A percentile compares a stretch with the other conserved stretches of the same genome.
phyloP scores from a whole-genome alignment of 2,329 filamentous ascomycete species.

The Falciphora oryzae region DNA sequence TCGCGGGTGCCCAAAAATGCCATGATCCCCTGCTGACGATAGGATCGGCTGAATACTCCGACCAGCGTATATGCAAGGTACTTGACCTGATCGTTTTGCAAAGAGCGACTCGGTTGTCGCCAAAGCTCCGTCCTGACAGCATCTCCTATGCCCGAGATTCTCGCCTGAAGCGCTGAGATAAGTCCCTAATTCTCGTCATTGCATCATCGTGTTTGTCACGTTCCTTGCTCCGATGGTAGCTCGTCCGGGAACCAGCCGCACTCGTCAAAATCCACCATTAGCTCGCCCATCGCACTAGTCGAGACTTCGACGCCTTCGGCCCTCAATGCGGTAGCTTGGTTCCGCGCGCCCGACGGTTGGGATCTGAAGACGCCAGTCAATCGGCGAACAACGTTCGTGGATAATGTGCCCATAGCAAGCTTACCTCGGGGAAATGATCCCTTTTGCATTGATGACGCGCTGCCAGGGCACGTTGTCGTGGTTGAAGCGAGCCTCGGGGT shows the following conservation, averaged over 20 bases:
- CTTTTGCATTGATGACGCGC: constrained; percentile 82
- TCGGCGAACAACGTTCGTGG: too few species aligned
- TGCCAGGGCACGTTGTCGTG: constrained; percentile 86
- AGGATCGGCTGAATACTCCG: too few species aligned
- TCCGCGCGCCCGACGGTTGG: constrained; percentile 40
- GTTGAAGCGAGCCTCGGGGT: constrained; percentile 54
- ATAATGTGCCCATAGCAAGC: background rate
- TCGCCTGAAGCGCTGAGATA: too few species aligned
- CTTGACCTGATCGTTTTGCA: too few species aligned
- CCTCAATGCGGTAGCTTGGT: constrained; percentile 43
- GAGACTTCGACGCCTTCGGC: constrained; percentile 48
- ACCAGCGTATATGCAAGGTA: too few species aligned
- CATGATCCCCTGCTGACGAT: too few species aligned
- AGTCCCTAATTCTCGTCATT: too few species aligned
- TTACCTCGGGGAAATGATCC: constrained; percentile 77
- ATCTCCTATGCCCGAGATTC: too few species aligned
- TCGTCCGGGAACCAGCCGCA: constrained; percentile 51
- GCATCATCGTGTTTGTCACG: background rate
- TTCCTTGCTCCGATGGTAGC: constrained; percentile 37
- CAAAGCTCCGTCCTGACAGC: too few species aligned
- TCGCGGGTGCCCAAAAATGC: too few species aligned
- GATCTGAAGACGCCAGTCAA: constrained; percentile 31
- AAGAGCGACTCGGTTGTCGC: too few species aligned
- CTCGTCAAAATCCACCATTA: constrained; percentile 42
- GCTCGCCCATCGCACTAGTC: constrained; percentile 42